phyloP scores from a whole-genome alignment of 1,284 basidiomycete genomes.

The Moesziomyces parantarcticus region DNA sequence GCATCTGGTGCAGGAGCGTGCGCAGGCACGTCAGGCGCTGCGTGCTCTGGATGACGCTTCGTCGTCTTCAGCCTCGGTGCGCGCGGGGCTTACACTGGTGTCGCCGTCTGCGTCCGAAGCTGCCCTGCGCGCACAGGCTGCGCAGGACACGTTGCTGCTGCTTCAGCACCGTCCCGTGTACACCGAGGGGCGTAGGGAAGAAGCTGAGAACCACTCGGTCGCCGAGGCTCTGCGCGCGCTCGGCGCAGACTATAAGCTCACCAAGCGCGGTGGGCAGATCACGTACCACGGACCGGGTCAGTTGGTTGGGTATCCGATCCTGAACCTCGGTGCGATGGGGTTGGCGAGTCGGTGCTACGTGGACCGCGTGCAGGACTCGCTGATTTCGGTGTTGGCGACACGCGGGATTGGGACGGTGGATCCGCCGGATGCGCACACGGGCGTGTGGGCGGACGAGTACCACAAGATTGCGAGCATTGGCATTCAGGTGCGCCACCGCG shows the following conservation, averaged over 20 bases:
- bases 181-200: conserved; percentile 83
- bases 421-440: conserved; percentile 59
- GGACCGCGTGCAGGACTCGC: conserved; percentile 75
- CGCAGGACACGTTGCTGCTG: conserved; percentile 71
- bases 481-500: conserved; percentile 91
- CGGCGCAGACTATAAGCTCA: conserved; percentile 87
- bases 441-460: conserved; percentile 61
- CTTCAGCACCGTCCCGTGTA: conserved; percentile 90
- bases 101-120: conserved; percentile 71
- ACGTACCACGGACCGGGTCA: conserved; percentile 99
- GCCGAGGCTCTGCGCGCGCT: conserved; percentile 76
- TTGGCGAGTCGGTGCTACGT: conserved; percentile 77
- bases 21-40: conserved; percentile 70
- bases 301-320: conserved; percentile 91
- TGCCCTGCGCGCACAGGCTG: conserved; percentile 60
- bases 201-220: conserved; percentile 72
- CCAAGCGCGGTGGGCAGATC: conserved; percentile 88
- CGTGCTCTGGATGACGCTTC: conserved; percentile 81
- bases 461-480: conserved; percentile 93
- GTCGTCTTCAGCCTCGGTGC: conserved; percentile 74
- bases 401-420: conserved; percentile 70
- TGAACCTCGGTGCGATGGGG: conserved; percentile 78
- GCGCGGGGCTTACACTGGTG: conserved; percentile 70
- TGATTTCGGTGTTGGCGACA: conserved; percentile 73
- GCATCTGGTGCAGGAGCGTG: conserved; percentile 54